phyloP scores from a whole-genome alignment of 192 early-diverging fungal species.

The Backusella westeae region DNA sequence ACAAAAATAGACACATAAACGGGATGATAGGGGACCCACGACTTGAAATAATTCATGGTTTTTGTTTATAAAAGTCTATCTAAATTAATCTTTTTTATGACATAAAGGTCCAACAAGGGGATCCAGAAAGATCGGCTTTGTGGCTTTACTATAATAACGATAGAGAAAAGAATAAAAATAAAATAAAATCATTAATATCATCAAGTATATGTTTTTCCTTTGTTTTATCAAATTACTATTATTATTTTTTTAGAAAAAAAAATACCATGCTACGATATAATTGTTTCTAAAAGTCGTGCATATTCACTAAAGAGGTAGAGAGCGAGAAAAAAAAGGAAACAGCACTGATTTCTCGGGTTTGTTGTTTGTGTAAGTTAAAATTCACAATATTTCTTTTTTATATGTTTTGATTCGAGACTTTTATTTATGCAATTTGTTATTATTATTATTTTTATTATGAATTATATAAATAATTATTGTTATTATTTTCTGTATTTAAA shows the following conservation, averaged over 20 bases:
- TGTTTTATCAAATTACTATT: neutral
- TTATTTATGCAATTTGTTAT: neutral
- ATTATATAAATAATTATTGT: neutral
- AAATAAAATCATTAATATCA: neutral
- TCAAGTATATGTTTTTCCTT: neutral
- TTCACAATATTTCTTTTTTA: neutral
- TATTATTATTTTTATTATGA: neutral
- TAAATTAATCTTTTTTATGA: neutral
- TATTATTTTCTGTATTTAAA: neutral
- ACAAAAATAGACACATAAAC: neutral
- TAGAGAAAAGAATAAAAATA: neutral
- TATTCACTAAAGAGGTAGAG: neutral
- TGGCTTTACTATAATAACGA: conserved; percentile 1
- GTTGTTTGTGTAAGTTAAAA: neutral
- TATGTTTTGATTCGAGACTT: neutral
- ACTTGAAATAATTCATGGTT: neutral
- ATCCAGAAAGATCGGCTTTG: neutral
- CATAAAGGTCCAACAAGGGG: neutral
- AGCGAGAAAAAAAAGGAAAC: neutral
- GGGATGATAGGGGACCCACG: neutral
- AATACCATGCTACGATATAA: neutral
- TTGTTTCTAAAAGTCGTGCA: neutral
- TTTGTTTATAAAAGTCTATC: neutral
- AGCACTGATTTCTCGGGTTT: neutral
- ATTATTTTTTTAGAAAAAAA: too few species aligned